Evolutionary conservation across 139 green algal genomes (phyloP).

Genomic region (Trebouxia sp.): DNA sequence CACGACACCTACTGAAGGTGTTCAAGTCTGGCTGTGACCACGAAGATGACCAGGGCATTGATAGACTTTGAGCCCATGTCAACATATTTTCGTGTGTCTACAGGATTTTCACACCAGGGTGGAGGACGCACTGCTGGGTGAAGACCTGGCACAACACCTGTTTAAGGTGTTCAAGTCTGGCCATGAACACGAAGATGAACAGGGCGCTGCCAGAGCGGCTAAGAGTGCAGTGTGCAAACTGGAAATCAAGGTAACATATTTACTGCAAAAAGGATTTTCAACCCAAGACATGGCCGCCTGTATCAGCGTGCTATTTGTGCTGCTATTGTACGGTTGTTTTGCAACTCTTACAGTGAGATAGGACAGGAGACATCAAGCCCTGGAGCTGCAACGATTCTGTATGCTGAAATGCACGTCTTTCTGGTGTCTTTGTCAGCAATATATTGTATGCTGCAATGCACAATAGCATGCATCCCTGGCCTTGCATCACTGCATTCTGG

Average conservation of each 20-base stretch:
- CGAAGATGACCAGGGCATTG: slow-evolving; percentile 16
- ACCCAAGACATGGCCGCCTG: no score
- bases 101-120: slow-evolving; percentile 75
- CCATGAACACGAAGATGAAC: slow-evolving; percentile 22
- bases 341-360: no score
- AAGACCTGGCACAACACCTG: slow-evolving; percentile 41
- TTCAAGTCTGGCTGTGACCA: slow-evolving; percentile 30
- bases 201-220: slow-evolving; percentile 44
- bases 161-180: slow-evolving; percentile 36
- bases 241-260: slow-evolving; percentile 43
- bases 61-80: no score
- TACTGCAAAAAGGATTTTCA: neutral
- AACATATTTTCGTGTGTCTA: neutral
- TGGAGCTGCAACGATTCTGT: no score
- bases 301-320: no score
- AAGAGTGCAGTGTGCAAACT: slow-evolving; percentile 60
- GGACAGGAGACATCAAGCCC: no score
- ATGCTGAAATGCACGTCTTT: no score
- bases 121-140: slow-evolving; percentile 30
- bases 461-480: no score
- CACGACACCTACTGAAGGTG: slow-evolving; percentile 39
- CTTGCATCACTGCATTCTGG: no score
- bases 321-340: neutral
- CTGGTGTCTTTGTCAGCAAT: no score
- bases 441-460: no score